Evolutionary conservation across 2,329 filamentous ascomycete genomes (phyloP), one percentile per base, ranked within the genome.

Genomic region (Zymoseptoria tritici): DNA sequence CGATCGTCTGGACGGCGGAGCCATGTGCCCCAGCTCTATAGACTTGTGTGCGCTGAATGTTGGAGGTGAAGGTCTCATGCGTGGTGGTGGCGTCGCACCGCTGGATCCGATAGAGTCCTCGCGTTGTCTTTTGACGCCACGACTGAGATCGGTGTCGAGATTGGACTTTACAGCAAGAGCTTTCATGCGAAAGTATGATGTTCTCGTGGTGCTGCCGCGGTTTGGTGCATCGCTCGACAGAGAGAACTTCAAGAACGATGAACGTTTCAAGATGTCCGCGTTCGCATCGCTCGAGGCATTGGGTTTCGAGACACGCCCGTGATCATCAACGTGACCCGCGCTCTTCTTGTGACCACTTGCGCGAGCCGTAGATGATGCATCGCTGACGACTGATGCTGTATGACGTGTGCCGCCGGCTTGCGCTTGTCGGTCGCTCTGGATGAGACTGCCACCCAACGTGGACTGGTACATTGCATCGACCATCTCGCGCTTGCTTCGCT

Each of bases 111-210:
- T 29, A 2, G 64, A 67, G 20, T 64, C 65, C 16, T 62, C 62
- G 5, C 65, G 59, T 22, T 54, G 56, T 49, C 68, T 62, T 58
- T 71, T 71, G 29, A 55, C 64, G 11, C 65, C 67, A 13, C 67
- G 67, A 19, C 53, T 22, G 8, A 56, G 54, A 16, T 52, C 49
- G 4, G 55, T 59, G 49, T 58, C 57, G n/a, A 72, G 71, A 59
- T 79, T 75, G 56, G 73, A 74, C 62, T 79, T 75, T 52, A 81
- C 70, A 8, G 80, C 80, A 65, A 77, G 70, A 1, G 79, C 79
- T 57, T 79, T 78, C 29, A 82, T 71, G 51, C 74, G 71, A 71
- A 82, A 83, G 68, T 80, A 83, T 55, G 78, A 78, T 0, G 78
- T 77, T 26, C 76, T 73, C 0, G 79, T 81, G 2, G 75, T 76